Conservation (phyloP, 2,329 filamentous ascomycete genomes). For the Cladorrhinum sp. region DNA sequence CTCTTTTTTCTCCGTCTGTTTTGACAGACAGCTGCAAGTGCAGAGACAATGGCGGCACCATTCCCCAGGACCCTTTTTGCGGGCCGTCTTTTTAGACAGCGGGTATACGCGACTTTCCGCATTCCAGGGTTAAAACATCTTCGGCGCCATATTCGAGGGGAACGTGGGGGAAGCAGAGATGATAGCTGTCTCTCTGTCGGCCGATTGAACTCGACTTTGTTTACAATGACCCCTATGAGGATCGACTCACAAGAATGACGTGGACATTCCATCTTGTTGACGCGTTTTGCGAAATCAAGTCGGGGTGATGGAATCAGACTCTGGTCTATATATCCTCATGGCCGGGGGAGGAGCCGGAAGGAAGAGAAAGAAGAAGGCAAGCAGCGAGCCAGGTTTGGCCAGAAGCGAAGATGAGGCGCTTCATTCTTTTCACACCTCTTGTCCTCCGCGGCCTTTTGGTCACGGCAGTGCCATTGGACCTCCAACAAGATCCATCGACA, state of each 20-base stretch:
- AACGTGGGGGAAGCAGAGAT: not conserved
- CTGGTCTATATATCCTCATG: constrained; percentile 15
- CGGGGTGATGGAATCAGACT: not conserved
- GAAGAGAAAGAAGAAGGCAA: not conserved
- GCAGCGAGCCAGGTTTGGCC: constrained; percentile 6
- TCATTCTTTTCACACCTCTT: constrained; percentile 10
- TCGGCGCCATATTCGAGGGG: not conserved
- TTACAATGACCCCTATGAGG: not conserved
- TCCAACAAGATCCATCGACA: not conserved
- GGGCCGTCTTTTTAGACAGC: constrained; percentile 7
- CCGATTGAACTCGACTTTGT: not conserved
- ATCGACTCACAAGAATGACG: constrained; percentile 2
- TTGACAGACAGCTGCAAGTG: not conserved
- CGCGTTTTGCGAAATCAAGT: not conserved
- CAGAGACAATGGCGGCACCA: not conserved
- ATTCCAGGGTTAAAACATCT: constrained; percentile 1
- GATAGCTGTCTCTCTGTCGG: not conserved
- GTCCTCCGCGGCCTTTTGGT: constrained; percentile 12
- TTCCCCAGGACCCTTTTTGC: not conserved
- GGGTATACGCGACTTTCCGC: constrained; percentile 1
- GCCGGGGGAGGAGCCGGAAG: not conserved
- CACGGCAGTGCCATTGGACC: constrained; percentile 5
- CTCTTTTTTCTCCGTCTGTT: not conserved
- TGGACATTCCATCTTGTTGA: constrained; percentile 6
- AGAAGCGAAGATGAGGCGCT: constrained; percentile 16